Evolutionary conservation across 345 rosid genomes (phyloP).

Genomic region (Clarkia xantiana): DNA sequence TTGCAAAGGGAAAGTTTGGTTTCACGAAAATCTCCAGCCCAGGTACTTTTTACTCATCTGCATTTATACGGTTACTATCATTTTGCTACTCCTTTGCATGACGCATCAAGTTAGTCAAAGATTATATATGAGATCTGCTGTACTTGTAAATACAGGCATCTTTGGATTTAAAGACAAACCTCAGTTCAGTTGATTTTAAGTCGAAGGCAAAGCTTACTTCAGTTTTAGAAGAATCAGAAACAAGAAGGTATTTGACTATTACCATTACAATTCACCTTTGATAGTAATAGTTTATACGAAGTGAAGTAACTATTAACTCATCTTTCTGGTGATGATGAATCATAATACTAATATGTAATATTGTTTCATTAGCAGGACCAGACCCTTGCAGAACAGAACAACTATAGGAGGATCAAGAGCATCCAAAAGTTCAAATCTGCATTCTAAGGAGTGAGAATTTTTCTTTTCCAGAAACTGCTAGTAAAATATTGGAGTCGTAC

Average conservation of each 20-base stretch:
- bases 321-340: no score
- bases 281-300: no score
- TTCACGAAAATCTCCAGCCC: slow-evolving; percentile 23
- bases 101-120: no score
- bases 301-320: no score
- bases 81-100: background rate
- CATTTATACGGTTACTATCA: slow-evolving; percentile 5
- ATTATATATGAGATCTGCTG: background rate
- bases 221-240: slow-evolving; percentile 19
- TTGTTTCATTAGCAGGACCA: slow-evolving; percentile 17
- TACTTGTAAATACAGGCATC: slow-evolving; percentile 10
- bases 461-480: background rate
- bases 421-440: slow-evolving; percentile 16
- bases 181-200: slow-evolving; percentile 12
- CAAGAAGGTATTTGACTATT: slow-evolving; percentile 47
- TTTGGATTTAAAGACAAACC: slow-evolving; percentile 1
- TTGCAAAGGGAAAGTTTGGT: slow-evolving; percentile 20
- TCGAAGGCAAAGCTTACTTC: slow-evolving; percentile 14
- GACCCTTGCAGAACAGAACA: slow-evolving; percentile 15
- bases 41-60: slow-evolving; percentile 24
- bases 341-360: background rate
- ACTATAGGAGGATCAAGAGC: slow-evolving; percentile 23
- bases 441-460: slow-evolving; percentile 22
- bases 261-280: no score
- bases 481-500: background rate